Base-by-base conservation (phyloP, 2,329 filamentous ascomycete species). In the Penicillium sp. region DNA sequence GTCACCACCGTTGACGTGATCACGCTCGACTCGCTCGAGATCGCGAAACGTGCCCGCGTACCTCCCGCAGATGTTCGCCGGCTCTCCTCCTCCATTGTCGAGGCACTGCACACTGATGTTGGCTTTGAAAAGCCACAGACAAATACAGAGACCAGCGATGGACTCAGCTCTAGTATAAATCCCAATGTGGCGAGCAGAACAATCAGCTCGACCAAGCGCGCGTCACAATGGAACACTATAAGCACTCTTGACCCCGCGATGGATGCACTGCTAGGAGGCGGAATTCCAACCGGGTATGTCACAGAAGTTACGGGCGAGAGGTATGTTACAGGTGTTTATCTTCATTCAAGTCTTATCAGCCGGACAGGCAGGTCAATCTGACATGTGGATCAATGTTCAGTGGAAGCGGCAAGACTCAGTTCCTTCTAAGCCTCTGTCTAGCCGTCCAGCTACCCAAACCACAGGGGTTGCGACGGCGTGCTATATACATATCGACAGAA, bases 401-500 rank as follows among this genome's bases (percentile, higher is more conserved):
- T 70, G 94, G 93, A 67, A 90, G 88, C 64, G 94, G 93, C 69
- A 99, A 99, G 82, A 97, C 94, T 1, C 94, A 99, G 74, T 86
- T 97, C 69, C 87, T 97, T 29, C 84, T 97, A 29, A 87, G 88
- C 23, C 83, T 99, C 29, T 86, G 96, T 44, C 86, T 97, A 35
- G 84, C 93, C 33, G 88, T 88, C 17, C 94, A 99, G 74, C 87
- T 97, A 5, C 86, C 90, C 2, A 77, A 86, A 1, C 89, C 91
- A 0, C 80, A 81, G 42, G 91, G 91, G 6, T 82, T 92, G 0
- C 83, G 83, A 38, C 86, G 86, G 60, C 83, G 86, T n/a, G 89
- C 91, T 0, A 82, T 99, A 36, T 99, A 99, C 80, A 90, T 99
- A 68, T 96, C 93, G 1, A 97, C 94, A 43, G 94, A 99, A 77